A percentile compares a stretch with the other conserved stretches of the same genome.
phyloP scores from a whole-genome alignment of 2,329 filamentous ascomycete genomes.

The Diaporthe nobilis region DNA sequence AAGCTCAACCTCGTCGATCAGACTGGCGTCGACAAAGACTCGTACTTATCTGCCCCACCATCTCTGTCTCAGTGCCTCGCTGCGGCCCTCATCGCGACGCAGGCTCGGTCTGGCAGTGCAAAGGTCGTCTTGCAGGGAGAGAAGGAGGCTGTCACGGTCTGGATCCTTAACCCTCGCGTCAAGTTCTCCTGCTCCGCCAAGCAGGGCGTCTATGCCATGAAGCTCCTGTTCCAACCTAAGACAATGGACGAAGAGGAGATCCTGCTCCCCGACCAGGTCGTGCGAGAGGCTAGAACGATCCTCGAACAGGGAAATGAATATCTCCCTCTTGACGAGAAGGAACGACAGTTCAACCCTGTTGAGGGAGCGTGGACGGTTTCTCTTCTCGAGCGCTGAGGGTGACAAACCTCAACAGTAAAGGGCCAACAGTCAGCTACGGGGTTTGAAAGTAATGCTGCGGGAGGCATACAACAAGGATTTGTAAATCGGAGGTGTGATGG shows the following conservation, averaged over 20 bases:
- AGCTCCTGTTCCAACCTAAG: constrained; percentile 66
- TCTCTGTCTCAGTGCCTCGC: constrained; percentile 66
- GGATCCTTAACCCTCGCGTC: constrained; percentile 71
- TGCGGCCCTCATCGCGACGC: constrained; percentile 65
- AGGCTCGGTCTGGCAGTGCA: constrained; percentile 70
- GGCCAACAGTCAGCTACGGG: not conserved
- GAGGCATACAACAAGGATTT: not conserved
- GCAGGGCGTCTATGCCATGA: constrained; percentile 59
- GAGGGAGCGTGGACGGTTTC: constrained; percentile 37
- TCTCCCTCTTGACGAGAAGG: constrained; percentile 37
- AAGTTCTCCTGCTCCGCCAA: constrained; percentile 62
- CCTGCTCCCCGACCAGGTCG: constrained; percentile 65
- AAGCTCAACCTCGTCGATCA: constrained; percentile 59
- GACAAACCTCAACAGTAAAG: not conserved
- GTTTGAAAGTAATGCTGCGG: not conserved
- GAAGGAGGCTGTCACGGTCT: constrained; percentile 52
- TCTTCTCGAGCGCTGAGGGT: constrained; percentile 34
- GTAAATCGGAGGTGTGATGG: not conserved
- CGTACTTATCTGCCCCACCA: constrained; percentile 48
- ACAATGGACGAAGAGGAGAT: constrained; percentile 66
- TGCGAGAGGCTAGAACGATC: constrained; percentile 58
- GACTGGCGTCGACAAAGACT: constrained; percentile 44
- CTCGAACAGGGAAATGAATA: constrained; percentile 62
- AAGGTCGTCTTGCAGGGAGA: constrained; percentile 67
- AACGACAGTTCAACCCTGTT: not conserved